Percentiles rank a stretch among this genome's conserved stretches.
Evolutionary conservation across 192 early-diverging fungal species (phyloP).

Genomic region (Funneliformis geosporum): DNA sequence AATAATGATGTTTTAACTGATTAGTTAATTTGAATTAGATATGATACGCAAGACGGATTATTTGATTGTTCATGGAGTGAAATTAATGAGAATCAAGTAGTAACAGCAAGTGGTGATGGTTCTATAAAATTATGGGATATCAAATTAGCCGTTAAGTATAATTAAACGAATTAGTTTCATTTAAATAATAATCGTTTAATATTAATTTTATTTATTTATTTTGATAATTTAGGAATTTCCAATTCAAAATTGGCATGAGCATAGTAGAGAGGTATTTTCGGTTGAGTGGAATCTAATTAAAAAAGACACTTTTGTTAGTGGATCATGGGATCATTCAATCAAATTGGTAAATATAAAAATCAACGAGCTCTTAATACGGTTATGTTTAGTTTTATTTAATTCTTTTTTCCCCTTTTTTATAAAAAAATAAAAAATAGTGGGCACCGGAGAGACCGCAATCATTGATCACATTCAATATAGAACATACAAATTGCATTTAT

Average conservation of each 20-base stretch:
- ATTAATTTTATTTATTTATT: constrained; percentile 4
- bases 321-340: constrained; percentile 94
- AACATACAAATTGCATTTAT: constrained; percentile 94
- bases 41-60: constrained; percentile 95
- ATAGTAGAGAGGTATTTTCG: constrained; percentile 89
- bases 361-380: background rate
- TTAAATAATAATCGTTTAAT: background rate
- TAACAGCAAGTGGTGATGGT: constrained; percentile 91
- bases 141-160: constrained; percentile 62
- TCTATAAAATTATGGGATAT: constrained; percentile 94
- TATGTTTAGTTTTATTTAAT: background rate
- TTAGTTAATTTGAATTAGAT: constrained; percentile 50
- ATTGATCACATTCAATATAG: constrained; percentile 75
- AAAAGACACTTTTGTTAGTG: constrained; percentile 87
- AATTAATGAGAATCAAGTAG: constrained; percentile 91
- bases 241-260: constrained; percentile 89
- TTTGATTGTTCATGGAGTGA: constrained; percentile 97
- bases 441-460: constrained; percentile 75
- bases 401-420: background rate
- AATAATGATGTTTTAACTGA: too few relatives aligned
- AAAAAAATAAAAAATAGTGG: constrained; percentile 64
- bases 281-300: constrained; percentile 93
- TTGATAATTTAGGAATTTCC: constrained; percentile 70
- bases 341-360: constrained; percentile 71
- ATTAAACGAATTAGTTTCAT: background rate